These are phyloP conservation scores for Petunia hybrid DNA, from an alignment of 305 asterid species.

Conservation along the genomic window DNA sequence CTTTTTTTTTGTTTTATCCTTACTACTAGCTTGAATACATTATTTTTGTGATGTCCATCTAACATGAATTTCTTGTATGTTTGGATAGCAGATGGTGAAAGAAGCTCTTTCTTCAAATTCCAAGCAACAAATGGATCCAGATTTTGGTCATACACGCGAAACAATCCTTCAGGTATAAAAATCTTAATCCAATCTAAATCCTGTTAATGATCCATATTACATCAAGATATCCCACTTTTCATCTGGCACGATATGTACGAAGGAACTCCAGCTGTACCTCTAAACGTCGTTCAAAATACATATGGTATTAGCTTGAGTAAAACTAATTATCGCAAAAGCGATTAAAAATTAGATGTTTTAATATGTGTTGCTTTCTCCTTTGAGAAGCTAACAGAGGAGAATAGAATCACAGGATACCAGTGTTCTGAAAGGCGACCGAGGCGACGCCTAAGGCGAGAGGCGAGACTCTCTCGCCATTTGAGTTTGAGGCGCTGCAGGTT, in stretches of 20 bases:
- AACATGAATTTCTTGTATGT: constrained; percentile 30
- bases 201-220: constrained; percentile 10
- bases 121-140: constrained; percentile 61
- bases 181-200: background rate
- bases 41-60: background rate
- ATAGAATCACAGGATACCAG: background rate
- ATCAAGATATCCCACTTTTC: background rate
- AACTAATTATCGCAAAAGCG: background rate
- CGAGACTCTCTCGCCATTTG: too few relatives aligned
- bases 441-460: too few relatives aligned
- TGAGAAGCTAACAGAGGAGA: background rate
- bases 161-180: constrained; percentile 81
- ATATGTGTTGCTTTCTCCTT: constrained; percentile 23
- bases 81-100: constrained; percentile 64
- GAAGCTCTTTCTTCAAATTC: constrained; percentile 79
- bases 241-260: background rate
- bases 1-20: background rate
- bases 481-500: too few relatives aligned
- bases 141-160: constrained; percentile 74
- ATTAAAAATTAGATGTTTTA: background rate
- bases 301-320: background rate
- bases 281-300: background rate
- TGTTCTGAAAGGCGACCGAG: too few relatives aligned
- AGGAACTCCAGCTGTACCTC: constrained; percentile 6
- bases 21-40: constrained; percentile 5